Percentiles rank a stretch among this genome's conserved stretches.
These are phyloP conservation scores for Scheffersomyces insectosa DNA, from an alignment of 1,139 yeast species.

Conservation along the genomic window DNA sequence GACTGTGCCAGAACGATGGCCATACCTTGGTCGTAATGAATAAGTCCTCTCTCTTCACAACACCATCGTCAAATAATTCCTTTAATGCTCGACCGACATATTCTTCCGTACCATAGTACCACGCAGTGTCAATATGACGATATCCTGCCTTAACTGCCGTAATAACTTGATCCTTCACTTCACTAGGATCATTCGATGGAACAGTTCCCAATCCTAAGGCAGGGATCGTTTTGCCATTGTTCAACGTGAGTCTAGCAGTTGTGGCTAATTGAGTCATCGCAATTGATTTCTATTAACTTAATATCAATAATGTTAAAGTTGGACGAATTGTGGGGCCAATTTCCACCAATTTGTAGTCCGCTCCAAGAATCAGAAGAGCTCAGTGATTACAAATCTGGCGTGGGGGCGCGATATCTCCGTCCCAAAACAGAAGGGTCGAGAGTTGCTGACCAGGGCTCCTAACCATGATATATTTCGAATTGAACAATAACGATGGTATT, in stretches of 20 bases:
- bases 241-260: conserved; percentile 26
- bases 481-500: too few relatives aligned
- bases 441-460: too few relatives aligned
- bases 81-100: conserved; percentile 52
- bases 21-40: conserved; percentile 65
- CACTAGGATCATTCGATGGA: conserved; percentile 32
- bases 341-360: too few relatives aligned
- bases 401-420: too few relatives aligned
- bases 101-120: conserved; percentile 53
- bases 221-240: conserved; percentile 35
- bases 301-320: not conserved
- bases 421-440: too few relatives aligned
- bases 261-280: conserved; percentile 17
- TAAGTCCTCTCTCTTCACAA: conserved; percentile 54
- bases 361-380: too few relatives aligned
- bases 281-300: too few relatives aligned
- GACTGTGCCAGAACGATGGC: conserved; percentile 41
- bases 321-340: not conserved
- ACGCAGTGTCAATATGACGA: conserved; percentile 44
- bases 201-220: conserved; percentile 45
- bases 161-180: conserved; percentile 37
- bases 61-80: conserved; percentile 48
- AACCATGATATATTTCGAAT: too few relatives aligned
- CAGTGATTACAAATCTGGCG: too few relatives aligned
- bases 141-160: conserved; percentile 44